Evolutionary conservation across 306 rosid genomes (phyloP).

Genomic region (Phaseolus lunatus): DNA sequence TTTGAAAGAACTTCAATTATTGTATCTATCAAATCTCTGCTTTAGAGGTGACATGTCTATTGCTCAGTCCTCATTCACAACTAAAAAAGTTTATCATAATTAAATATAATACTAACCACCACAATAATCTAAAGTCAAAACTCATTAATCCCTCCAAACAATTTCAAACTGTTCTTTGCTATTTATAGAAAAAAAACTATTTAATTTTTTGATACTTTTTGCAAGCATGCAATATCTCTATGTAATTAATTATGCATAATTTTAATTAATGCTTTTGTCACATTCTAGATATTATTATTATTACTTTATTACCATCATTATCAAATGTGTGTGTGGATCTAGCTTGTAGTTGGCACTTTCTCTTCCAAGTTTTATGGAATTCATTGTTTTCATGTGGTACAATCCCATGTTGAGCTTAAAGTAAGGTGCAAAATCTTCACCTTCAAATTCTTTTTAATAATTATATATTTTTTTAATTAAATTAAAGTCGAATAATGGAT

Average conservation of each 20-base stretch:
- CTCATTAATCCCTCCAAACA: neutral
- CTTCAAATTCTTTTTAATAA: neutral
- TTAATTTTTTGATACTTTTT: neutral
- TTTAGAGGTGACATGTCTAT: constrained; percentile 27
- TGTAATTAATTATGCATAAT: neutral
- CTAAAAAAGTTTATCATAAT: neutral
- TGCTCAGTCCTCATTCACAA: neutral
- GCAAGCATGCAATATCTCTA: neutral
- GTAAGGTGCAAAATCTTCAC: neutral
- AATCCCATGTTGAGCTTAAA: neutral
- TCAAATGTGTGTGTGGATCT: neutral
- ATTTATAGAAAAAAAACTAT: neutral
- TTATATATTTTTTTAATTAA: no score
- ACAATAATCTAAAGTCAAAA: neutral
- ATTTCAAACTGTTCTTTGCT: neutral
- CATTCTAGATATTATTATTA: neutral
- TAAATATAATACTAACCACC: neutral
- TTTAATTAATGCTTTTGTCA: neutral
- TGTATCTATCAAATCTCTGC: neutral
- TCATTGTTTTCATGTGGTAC: constrained; percentile 21
- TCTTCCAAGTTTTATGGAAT: constrained; percentile 32
- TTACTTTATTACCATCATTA: neutral
- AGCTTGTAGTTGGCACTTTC: constrained; percentile 16
- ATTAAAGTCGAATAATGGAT: no score
- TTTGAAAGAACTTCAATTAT: neutral